These are phyloP conservation scores for Chlorella sp. DNA, from an alignment of 139 green algal species.

Conservation along the genomic window DNA sequence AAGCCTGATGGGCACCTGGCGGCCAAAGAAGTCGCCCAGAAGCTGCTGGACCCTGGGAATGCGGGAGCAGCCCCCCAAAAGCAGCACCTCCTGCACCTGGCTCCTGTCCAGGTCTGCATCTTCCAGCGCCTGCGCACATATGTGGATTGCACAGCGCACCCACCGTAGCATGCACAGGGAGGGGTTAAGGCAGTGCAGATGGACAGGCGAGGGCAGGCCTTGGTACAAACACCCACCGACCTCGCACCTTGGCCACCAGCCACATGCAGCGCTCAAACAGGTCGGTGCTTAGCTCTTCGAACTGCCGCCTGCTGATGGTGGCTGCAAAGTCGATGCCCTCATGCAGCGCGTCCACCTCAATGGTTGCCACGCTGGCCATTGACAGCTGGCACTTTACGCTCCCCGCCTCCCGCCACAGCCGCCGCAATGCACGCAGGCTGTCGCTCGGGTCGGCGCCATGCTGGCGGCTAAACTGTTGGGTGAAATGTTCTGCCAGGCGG, in stretches of 20 bases:
- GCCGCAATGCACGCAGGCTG: background rate
- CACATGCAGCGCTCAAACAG: background rate
- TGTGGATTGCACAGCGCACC: background rate
- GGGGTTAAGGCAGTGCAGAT: background rate
- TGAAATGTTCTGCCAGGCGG: background rate
- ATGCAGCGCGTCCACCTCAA: background rate
- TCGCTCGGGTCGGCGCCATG: background rate
- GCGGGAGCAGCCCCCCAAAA: background rate
- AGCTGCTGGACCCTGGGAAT: background rate
- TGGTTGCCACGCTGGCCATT: background rate
- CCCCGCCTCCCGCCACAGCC: background rate
- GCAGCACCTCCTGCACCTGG: background rate
- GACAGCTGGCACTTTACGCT: background rate
- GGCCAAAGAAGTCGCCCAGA: background rate
- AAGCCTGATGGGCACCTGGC: background rate
- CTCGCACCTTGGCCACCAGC: background rate
- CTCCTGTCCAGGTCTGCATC: background rate
- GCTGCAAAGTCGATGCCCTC: background rate
- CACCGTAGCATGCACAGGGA: background rate
- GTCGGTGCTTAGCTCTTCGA: background rate
- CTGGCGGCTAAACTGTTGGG: background rate
- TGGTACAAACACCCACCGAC: background rate
- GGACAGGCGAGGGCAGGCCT: background rate
- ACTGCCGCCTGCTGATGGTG: background rate
- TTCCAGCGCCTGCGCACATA: background rate